These are phyloP conservation scores for Ceratobasidium sp. DNA, from an alignment of 1,284 basidiomycete genomes.

Conservation along the genomic window DNA sequence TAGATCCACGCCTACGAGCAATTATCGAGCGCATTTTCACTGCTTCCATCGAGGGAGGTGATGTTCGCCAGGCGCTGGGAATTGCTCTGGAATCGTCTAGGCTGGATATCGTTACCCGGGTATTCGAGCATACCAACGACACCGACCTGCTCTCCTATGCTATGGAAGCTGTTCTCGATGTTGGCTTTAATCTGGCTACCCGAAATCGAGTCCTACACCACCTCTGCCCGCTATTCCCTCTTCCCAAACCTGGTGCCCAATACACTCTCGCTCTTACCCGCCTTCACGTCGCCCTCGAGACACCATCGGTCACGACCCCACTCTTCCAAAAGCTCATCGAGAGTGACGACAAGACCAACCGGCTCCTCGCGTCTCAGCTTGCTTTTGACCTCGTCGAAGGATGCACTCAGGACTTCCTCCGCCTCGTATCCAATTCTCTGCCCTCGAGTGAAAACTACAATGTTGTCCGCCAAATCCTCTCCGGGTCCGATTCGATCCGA, in stretches of 20 bases:
- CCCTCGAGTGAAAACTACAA: conserved; percentile 64
- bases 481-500: conserved; percentile 89
- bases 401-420: conserved; percentile 90
- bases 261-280: conserved; percentile 83
- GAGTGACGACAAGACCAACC: conserved; percentile 62
- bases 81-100: conserved; percentile 91
- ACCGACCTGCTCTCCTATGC: conserved; percentile 85
- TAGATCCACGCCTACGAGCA: conserved; percentile 78
- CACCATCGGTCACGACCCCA: conserved; percentile 75
- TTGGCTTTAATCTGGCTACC: conserved; percentile 81
- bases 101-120: conserved; percentile 82
- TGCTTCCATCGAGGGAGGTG: conserved; percentile 84
- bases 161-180: conserved; percentile 88
- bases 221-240: conserved; percentile 83
- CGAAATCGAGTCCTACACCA: conserved; percentile 81
- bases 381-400: conserved; percentile 94
- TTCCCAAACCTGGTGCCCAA: conserved; percentile 75
- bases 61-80: conserved; percentile 92
- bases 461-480: conserved; percentile 81
- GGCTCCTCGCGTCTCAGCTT: conserved; percentile 88
- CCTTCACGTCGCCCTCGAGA: conserved; percentile 86
- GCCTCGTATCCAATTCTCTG: conserved; percentile 29
- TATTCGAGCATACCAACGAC: conserved; percentile 79
- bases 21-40: conserved; percentile 91
- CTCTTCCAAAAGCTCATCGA: conserved; percentile 75